Evolutionary conservation across 495 filamentous ascomycete species (phyloP).

Genomic region (Zalerion maritima): DNA sequence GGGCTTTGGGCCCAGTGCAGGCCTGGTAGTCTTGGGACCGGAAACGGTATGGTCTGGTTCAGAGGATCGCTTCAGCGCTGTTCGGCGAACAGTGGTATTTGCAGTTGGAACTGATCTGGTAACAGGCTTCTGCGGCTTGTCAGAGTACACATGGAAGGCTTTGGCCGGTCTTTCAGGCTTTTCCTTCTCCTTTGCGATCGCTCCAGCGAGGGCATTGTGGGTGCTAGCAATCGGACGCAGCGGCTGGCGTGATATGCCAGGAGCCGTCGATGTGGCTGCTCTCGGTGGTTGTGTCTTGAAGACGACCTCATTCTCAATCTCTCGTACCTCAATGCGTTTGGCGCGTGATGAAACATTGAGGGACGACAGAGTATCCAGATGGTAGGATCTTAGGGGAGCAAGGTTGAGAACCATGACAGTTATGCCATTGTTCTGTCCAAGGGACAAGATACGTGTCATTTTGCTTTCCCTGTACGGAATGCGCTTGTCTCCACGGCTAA

Average conservation of each 20-base stretch:
- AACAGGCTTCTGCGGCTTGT: conserved; percentile 33
- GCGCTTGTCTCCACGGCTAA: conserved; percentile 49
- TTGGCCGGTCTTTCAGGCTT: conserved; percentile 56
- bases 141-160: conserved; percentile 69
- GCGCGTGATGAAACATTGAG: conserved; percentile 91
- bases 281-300: conserved; percentile 59
- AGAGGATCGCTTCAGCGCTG: conserved; percentile 29
- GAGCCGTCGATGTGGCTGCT: conserved; percentile 28
- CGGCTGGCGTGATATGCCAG: conserved; percentile 49
- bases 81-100: conserved; percentile 21
- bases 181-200: conserved; percentile 27
- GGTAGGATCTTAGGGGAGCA: conserved; percentile 71
- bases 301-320: conserved; percentile 84
- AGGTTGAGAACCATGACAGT: conserved; percentile 96
- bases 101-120: conserved; percentile 11
- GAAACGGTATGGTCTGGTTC: conserved; percentile 17
- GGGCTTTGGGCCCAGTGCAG: conserved; percentile 15
- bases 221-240: conserved; percentile 55
- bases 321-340: conserved; percentile 90
- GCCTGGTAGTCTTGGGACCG: conserved; percentile 23
- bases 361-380: conserved; percentile 85
- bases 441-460: conserved; percentile 87
- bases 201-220: conserved; percentile 41
- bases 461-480: conserved; percentile 93
- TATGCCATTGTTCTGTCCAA: conserved; percentile 90